Evolutionary conservation across 2,329 filamentous ascomycete genomes (phyloP).

Genomic region (Colletotrichum trifolii): DNA sequence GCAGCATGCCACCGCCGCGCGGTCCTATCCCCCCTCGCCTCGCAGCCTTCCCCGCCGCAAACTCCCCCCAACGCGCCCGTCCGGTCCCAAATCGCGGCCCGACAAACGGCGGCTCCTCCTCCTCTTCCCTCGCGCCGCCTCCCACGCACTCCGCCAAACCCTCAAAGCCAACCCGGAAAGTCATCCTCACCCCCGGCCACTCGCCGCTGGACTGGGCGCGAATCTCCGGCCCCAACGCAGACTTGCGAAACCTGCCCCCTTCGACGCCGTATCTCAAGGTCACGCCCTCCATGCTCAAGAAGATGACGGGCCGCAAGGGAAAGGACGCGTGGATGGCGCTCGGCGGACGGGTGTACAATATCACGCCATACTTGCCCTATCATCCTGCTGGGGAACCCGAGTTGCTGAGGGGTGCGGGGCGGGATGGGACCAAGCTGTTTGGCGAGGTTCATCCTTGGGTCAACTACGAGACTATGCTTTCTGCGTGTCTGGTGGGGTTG

Average conservation of each 20-base stretch:
- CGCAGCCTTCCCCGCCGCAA: conserved; percentile 36
- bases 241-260: conserved; percentile 72
- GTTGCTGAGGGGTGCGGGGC: conserved; percentile 70
- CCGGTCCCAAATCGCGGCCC: conserved; percentile 50
- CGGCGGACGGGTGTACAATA: conserved; percentile 92
- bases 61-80: conserved; percentile 41
- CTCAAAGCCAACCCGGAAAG: conserved; percentile 72
- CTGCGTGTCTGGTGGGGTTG: conserved; percentile 71
- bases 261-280: conserved; percentile 74
- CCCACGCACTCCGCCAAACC: conserved; percentile 65
- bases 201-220: conserved; percentile 97
- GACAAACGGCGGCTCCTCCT: conserved; percentile 39
- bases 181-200: conserved; percentile 88
- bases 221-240: conserved; percentile 71
- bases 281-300: conserved; percentile 81
- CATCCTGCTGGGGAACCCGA: conserved; percentile 89
- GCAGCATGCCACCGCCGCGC: conserved; percentile 43
- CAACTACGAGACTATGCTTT: conserved; percentile 77
- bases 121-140: conserved; percentile 63
- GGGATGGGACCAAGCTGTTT: conserved; percentile 72
- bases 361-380: conserved; percentile 88
- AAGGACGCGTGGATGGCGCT: conserved; percentile 91
- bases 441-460: conserved; percentile 78
- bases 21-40: conserved; percentile 35
- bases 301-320: conserved; percentile 84